phyloP scores from a whole-genome alignment of 257 asterid genomes.

The Cruciata laevipes region DNA sequence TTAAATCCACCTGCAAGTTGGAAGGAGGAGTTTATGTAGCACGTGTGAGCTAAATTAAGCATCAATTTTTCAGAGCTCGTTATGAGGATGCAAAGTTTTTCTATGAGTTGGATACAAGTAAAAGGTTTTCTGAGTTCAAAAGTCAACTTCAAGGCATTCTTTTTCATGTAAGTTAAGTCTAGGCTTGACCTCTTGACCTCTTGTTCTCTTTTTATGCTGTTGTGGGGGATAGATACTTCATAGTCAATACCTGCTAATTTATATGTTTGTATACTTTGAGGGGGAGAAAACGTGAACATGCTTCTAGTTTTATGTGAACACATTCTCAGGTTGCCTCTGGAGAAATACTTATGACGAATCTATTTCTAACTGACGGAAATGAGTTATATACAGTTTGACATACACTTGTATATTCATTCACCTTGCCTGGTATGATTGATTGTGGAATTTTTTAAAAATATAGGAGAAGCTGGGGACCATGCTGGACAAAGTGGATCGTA shows the following conservation, averaged over 20 bases:
- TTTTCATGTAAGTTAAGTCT: slow-evolving; percentile 68
- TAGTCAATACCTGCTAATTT: not conserved
- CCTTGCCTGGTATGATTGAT: not conserved
- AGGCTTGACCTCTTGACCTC: not conserved
- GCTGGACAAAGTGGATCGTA: slow-evolving; percentile 89
- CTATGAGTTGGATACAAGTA: slow-evolving; percentile 87
- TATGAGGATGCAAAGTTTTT: slow-evolving; percentile 98
- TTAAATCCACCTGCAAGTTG: slow-evolving; percentile 4
- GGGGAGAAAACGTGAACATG: not conserved
- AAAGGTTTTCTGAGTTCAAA: slow-evolving; percentile 75
- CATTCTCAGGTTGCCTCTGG: not conserved
- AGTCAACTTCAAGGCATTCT: slow-evolving; percentile 84
- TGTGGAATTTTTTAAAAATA: slow-evolving; percentile 11
- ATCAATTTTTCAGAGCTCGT: slow-evolving; percentile 62
- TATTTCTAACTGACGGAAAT: not conserved
- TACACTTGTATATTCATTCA: not conserved
- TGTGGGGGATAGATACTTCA: not conserved
- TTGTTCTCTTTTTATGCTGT: not conserved
- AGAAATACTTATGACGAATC: not conserved
- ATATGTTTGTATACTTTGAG: not conserved
- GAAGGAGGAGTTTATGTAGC: not conserved
- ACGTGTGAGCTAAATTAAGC: slow-evolving; percentile 15
- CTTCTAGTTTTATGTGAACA: not conserved
- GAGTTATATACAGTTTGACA: not conserved
- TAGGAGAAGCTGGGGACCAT: slow-evolving; percentile 93